Evolutionary conservation across 1,284 basidiomycete species (phyloP).

Genomic region (Melanopsichium pennsylvanicum): DNA sequence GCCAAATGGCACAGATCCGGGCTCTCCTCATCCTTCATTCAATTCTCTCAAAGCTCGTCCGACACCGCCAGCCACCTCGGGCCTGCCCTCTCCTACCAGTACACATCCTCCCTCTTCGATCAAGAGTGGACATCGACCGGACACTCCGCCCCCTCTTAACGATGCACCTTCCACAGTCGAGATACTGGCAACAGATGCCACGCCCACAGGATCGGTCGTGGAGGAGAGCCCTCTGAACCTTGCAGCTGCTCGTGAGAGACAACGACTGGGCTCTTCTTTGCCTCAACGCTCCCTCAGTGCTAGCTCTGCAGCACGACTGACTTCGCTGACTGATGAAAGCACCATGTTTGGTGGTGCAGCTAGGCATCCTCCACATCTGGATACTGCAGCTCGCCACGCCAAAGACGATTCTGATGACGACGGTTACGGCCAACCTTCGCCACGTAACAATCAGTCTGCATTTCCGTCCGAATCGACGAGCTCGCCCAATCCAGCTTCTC

Average conservation of each 20-base stretch:
- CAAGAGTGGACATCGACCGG: conserved; percentile 25
- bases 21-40: conserved; percentile 56
- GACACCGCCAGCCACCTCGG: conserved; percentile 54
- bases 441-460: conserved; percentile 7
- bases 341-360: conserved; percentile 42
- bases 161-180: neutral
- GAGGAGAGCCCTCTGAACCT: conserved; percentile 40
- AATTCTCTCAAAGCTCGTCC: conserved; percentile 55
- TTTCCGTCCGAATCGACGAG: neutral
- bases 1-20: conserved; percentile 11
- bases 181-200: conserved; percentile 18
- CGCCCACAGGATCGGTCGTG: conserved; percentile 31
- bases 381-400: conserved; percentile 8
- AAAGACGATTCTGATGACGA: conserved; percentile 46
- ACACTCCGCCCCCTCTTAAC: conserved; percentile 9
- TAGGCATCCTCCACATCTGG: conserved; percentile 11
- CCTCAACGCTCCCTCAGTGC: conserved; percentile 40
- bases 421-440: conserved; percentile 49
- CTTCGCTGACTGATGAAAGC: conserved; percentile 42
- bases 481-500: conserved; percentile 11
- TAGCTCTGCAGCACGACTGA: conserved; percentile 34
- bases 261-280: conserved; percentile 23
- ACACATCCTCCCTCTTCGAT: conserved; percentile 40
- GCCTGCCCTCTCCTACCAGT: conserved; percentile 38
- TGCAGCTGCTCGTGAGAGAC: conserved; percentile 39